Evolutionary conservation across 768 basidiomycete genomes (phyloP).

Genomic region (Infundibulicybe gibba): DNA sequence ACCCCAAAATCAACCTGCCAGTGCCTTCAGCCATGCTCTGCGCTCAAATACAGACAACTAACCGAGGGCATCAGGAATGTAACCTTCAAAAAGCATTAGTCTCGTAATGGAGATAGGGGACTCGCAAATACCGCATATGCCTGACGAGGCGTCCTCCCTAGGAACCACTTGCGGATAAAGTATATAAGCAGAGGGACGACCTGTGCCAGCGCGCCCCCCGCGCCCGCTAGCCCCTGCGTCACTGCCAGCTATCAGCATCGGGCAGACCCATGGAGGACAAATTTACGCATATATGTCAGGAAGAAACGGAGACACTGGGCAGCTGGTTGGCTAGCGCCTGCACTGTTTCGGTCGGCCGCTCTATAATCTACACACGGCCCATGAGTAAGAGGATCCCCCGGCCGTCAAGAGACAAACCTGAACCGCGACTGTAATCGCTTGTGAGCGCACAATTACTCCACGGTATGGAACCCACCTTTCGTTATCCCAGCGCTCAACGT

Average conservation of each 20-base stretch:
- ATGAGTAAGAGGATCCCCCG: not conserved
- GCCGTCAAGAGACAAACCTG: too few species aligned
- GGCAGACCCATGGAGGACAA: not conserved
- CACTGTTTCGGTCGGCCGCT: slow-evolving; percentile 39
- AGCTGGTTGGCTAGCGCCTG: slow-evolving; percentile 42
- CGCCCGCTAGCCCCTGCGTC: slow-evolving; percentile 49
- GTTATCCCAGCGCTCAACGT: slow-evolving; percentile 62
- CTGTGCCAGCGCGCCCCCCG: slow-evolving; percentile 51
- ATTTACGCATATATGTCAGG: slow-evolving; percentile 52
- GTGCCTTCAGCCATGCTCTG: too few species aligned
- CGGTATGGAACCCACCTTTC: slow-evolving; percentile 16
- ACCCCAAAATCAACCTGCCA: slow-evolving; percentile 45
- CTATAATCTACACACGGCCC: slow-evolving; percentile 29
- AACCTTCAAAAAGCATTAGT: slow-evolving; percentile 20
- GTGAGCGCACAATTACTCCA: not conserved
- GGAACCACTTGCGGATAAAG: slow-evolving; percentile 59
- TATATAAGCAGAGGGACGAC: slow-evolving; percentile 50
- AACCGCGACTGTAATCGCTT: too few species aligned
- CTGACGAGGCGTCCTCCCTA: slow-evolving; percentile 65
- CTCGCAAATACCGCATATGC: slow-evolving; percentile 34
- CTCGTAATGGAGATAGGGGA: not conserved
- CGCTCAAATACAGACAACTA: slow-evolving; percentile 6
- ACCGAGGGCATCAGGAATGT: slow-evolving; percentile 53
- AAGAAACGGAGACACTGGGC: slow-evolving; percentile 62
- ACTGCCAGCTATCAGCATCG: slow-evolving; percentile 19